Percentiles rank a stretch among this genome's conserved stretches.
These are phyloP conservation scores for Pleoardoris graminearum DNA, from an alignment of 2,329 filamentous ascomycete genomes.

Conservation along the genomic window DNA sequence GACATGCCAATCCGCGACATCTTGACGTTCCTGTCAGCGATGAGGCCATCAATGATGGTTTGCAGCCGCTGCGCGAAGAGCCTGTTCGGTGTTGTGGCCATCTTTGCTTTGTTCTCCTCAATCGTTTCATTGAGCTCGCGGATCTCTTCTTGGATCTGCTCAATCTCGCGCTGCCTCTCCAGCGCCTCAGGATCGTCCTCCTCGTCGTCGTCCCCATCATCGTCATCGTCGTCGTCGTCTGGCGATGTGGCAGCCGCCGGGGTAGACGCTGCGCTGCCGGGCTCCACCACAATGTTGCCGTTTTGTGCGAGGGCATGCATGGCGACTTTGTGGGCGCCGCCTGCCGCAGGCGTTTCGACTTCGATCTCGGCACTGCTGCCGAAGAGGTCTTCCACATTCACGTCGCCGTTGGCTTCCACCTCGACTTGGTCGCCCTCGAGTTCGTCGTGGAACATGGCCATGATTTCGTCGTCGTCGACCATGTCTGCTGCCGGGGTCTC, in stretches of 20 bases:
- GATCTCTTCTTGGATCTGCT: slow-evolving; percentile 57
- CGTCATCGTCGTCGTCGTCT: slow-evolving; percentile 49
- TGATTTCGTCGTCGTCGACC: slow-evolving; percentile 44
- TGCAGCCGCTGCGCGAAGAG: slow-evolving; percentile 56
- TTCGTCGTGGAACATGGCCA: slow-evolving; percentile 35
- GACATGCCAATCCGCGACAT: slow-evolving; percentile 51
- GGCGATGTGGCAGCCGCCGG: slow-evolving; percentile 38
- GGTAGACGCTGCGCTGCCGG: slow-evolving; percentile 38
- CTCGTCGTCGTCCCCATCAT: slow-evolving; percentile 49
- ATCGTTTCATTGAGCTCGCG: slow-evolving; percentile 58
- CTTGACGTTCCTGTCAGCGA: slow-evolving; percentile 55
- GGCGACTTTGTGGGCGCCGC: slow-evolving; percentile 37
- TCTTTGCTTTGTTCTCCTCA: slow-evolving; percentile 46
- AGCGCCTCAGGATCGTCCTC: slow-evolving; percentile 57
- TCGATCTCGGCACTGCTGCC: slow-evolving; percentile 31
- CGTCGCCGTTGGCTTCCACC: slow-evolving; percentile 30
- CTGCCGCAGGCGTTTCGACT: slow-evolving; percentile 39
- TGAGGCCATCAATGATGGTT: slow-evolving; percentile 53
- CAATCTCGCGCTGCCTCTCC: slow-evolving; percentile 52
- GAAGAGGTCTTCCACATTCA: slow-evolving; percentile 35
- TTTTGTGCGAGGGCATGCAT: slow-evolving; percentile 42
- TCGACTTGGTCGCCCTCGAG: slow-evolving; percentile 35
- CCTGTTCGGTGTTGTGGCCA: slow-evolving; percentile 51
- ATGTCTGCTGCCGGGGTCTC: slow-evolving; percentile 50
- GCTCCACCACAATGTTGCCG: slow-evolving; percentile 32